Conservation (phyloP, 2,329 filamentous ascomycete genomes). For the Akanthomyces dipterigenus region DNA sequence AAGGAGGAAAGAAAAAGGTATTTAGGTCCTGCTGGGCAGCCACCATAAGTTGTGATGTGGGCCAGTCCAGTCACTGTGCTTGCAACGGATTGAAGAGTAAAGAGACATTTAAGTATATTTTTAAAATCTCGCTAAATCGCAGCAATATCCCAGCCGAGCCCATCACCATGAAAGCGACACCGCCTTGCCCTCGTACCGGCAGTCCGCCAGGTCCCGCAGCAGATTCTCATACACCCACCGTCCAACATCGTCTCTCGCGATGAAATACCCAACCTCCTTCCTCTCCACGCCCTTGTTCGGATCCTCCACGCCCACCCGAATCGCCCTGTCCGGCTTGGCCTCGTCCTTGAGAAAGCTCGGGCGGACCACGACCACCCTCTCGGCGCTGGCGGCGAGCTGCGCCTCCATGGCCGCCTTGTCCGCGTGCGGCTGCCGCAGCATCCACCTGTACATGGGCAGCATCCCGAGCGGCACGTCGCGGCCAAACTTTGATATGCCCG, state of each 20-base stretch:
- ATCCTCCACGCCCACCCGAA: conserved; percentile 28
- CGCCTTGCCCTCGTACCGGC: conserved; percentile 23
- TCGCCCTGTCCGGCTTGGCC: conserved; percentile 16
- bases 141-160: not conserved
- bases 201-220: conserved; percentile 16
- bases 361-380: conserved; percentile 32
- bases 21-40: too few relatives aligned
- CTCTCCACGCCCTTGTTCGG: conserved; percentile 24
- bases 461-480: conserved; percentile 37
- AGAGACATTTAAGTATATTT: too few relatives aligned
- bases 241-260: conserved; percentile 35
- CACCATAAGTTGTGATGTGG: too few relatives aligned
- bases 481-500: conserved; percentile 31
- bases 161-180: conserved; percentile 23
- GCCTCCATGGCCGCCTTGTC: conserved; percentile 45
- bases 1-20: too few relatives aligned
- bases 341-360: conserved; percentile 30
- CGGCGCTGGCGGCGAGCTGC: conserved; percentile 20
- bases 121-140: conserved; percentile 13
- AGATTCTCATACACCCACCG: conserved; percentile 34
- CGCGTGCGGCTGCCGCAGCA: conserved; percentile 35
- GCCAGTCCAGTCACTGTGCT: too few relatives aligned
- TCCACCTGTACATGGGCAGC: conserved; percentile 35
- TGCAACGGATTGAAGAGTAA: too few relatives aligned
- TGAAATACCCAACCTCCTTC: conserved; percentile 34